Base-by-base conservation (phyloP, 2,329 filamentous ascomycete genomes). In the Sporothrix schenckii region DNA sequence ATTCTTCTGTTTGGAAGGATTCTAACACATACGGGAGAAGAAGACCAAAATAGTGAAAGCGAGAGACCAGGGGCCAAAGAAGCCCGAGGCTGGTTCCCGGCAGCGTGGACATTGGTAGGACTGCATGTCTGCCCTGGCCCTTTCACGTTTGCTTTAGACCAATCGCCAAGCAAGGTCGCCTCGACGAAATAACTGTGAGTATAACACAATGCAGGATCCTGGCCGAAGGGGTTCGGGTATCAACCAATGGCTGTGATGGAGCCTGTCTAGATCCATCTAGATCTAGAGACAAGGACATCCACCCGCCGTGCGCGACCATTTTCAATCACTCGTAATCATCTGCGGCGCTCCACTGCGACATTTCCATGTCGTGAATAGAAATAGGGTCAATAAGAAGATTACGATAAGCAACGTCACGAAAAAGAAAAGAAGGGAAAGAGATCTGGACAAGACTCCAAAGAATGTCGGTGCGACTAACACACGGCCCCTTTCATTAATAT, bases 1-100 rank as follows among this genome's bases (percentile, higher is more conserved):
- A 63, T 47, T 27, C 39, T 47, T 47, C 13, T 47, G 21, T 39
- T 21, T 63, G 47, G 58, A 63, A 63, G 13, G 58, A 47, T 63
- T 44, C 21, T 21, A 27, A 14, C 21, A 13, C 21, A 63, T 63
- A 63, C 39, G 39, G 21, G 39, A 21, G 30, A 58, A 41, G 54
- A 10, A n/a, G 19, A 50, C 34, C 41, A 4, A 19, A 63, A 47
- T 5, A 21, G 44, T 47, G 39, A 47, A 63, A 63, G 16, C n/a
- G 41, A 47, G 39, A 2, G 11, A 47, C n/a, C n/a, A 27, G 21
- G 39, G n/a, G 13, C 10, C 27, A 58, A 27, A 27, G n/a, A 58
- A 13, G 16, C 30, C 16, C 58, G 27, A 47, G 39, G 39, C 58
- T 47, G 39, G 39, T 63, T 63, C 21, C 58, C 39, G 58, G 58